Percentiles rank a stretch among this genome's conserved stretches.
Conservation (phyloP, 2,329 filamentous ascomycete genomes). For the Aureobasidium melanogenum region DNA sequence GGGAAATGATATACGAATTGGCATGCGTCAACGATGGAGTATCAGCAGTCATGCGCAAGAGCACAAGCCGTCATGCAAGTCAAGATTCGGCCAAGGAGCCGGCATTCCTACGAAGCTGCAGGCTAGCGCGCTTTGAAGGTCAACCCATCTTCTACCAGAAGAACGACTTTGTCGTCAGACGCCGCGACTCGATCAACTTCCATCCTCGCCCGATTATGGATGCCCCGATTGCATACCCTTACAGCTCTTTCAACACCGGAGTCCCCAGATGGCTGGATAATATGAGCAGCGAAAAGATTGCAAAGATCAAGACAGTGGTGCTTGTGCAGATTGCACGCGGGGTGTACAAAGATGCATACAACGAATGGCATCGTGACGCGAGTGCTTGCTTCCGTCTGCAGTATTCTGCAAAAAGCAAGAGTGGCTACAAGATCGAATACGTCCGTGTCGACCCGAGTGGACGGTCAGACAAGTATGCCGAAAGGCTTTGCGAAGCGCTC, state of each 20-base stretch:
- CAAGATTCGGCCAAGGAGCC: conserved; percentile 10
- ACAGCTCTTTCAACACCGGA: conserved; percentile 2
- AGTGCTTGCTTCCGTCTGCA: conserved; percentile 7
- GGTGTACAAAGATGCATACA: conserved; percentile 8
- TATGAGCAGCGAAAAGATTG: conserved; percentile 7
- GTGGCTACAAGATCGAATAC: conserved; percentile 5
- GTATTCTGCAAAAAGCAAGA: neutral
- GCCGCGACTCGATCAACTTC: conserved; percentile 8
- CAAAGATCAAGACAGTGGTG: conserved; percentile 6
- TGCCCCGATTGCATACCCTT: neutral
- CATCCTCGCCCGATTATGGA: conserved; percentile 1
- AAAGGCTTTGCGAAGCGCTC: conserved; percentile 8
- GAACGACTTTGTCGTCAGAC: conserved; percentile 11
- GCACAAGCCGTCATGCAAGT: neutral
- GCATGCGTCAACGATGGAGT: conserved; percentile 6
- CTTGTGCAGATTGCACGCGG: conserved; percentile 8
- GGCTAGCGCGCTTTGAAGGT: conserved; percentile 3
- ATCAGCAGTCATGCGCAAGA: conserved; percentile 2
- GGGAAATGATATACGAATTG: conserved; percentile 11
- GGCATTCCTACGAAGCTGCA: conserved; percentile 6
- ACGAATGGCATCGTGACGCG: conserved; percentile 10
- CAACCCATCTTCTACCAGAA: conserved; percentile 2
- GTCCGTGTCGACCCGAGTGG: conserved; percentile 8
- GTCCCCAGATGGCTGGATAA: conserved; percentile 9
- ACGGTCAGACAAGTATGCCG: conserved; percentile 7